Evolutionary conservation across 805 yeast genomes (phyloP).

Genomic region (Vanderwaltozyma verrucispora): DNA sequence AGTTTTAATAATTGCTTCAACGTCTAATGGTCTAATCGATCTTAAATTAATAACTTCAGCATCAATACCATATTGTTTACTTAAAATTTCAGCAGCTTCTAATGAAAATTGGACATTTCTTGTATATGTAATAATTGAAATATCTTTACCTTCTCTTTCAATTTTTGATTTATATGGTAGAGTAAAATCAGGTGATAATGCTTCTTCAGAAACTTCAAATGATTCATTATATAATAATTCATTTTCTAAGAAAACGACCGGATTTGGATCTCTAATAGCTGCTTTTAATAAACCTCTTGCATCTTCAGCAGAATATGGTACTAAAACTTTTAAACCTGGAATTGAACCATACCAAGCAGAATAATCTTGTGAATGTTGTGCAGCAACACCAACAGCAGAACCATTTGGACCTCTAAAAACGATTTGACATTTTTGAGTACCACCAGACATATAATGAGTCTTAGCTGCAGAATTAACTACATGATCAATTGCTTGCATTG

Average conservation of each 20-base stretch:
- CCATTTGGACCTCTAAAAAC: slow-evolving; percentile 99
- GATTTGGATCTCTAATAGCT: slow-evolving; percentile 97
- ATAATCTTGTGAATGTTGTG: slow-evolving; percentile 98
- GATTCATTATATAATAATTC: slow-evolving; percentile 90
- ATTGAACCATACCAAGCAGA: slow-evolving; percentile 97
- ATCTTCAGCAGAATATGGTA: slow-evolving; percentile 94
- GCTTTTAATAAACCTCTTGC: slow-evolving; percentile 93
- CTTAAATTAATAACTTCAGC: slow-evolving; percentile 95
- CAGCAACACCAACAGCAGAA: slow-evolving; percentile 99
- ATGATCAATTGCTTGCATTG: slow-evolving; percentile 99
- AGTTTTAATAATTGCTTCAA: slow-evolving; percentile 71
- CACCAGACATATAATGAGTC: slow-evolving; percentile 99
- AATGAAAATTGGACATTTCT: slow-evolving; percentile 81
- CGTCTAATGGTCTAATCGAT: slow-evolving; percentile 93
- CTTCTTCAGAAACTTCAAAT: slow-evolving; percentile 85
- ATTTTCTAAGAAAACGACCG: slow-evolving; percentile 91
- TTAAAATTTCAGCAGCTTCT: slow-evolving; percentile 81
- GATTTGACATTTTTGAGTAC: slow-evolving; percentile 93
- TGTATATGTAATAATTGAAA: slow-evolving; percentile 82
- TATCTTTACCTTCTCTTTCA: slow-evolving; percentile 87
- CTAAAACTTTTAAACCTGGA: slow-evolving; percentile 94
- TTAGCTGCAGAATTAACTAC: slow-evolving; percentile 98
- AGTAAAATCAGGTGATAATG: slow-evolving; percentile 75
- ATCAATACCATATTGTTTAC: slow-evolving; percentile 74
- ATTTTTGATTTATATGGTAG: slow-evolving; percentile 91